Base-by-base conservation (phyloP, 306 rosid species). In the Lathyrus sativus region DNA sequence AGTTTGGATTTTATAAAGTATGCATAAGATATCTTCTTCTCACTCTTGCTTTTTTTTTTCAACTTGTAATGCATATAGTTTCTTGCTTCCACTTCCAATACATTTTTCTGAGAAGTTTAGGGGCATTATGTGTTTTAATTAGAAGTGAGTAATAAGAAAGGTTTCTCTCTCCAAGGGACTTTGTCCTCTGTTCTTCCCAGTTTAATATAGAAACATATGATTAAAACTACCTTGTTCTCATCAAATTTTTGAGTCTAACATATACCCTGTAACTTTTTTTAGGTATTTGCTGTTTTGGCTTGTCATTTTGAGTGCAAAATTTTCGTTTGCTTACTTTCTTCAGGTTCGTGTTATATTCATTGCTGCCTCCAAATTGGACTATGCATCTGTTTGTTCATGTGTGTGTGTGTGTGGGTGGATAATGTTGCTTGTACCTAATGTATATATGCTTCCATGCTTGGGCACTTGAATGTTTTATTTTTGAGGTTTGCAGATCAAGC, bases 271-370 rank as follows among this genome's bases (percentile, higher is more conserved):
- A 54, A 24, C 18, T 41, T 63, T 53, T 79, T 67, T 31, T 84
- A 92, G 98, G 88, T 92, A 92, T 66, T 68, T 88, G 96, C 76
- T 92, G 31, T 85, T 92, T 75, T 92, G 98, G 98, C 84, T 92
- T 45, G 61, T 92, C 33, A 37, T 86, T 79, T 84, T 92, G 86
- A 51, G 88, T 74, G 96, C 77, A 28, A 92, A 92, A 57, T 92
- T 90, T 72, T 29, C 96, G 0, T 92, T 90, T 81, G 96, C 98
- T 11, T 92, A 92, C 85, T 92, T 92, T 74, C 91, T 92, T 51
- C 96, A 83, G 98, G 98, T 92, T 71, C 38, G 86, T 53, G 9
- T 28, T 58, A 15, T 53, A 18, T 4, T 33, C 9, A 9, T 65
- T 8, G 38, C 5, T 50, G 3, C 19, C 28, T 69, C 7, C 64